Conservation (phyloP, 176 grass and related monocot species). For the Paspalum notatum region DNA sequence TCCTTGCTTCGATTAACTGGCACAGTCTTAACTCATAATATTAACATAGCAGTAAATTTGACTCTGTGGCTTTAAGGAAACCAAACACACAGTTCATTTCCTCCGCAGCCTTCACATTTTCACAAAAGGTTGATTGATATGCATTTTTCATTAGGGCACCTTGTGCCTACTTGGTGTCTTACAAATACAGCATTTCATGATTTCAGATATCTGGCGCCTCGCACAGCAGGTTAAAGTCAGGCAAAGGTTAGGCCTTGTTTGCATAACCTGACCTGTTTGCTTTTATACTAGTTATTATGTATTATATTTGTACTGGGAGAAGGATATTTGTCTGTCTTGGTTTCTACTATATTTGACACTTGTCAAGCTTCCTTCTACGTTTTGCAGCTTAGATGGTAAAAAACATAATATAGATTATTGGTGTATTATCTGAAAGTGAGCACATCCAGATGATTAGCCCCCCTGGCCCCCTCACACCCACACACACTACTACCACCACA, state of each 20-base stretch:
- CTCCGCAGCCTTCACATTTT: conserved; percentile 12
- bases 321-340: background rate
- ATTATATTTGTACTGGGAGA: background rate
- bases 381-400: background rate
- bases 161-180: conserved; percentile 16
- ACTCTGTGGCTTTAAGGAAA: background rate
- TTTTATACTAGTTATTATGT: background rate
- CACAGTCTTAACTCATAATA: background rate
- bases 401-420: background rate
- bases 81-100: background rate
- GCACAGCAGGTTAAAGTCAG: conserved; percentile 93
- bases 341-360: conserved; percentile 7
- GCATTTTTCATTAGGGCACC: background rate
- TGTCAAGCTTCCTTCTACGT: background rate
- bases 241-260: conserved; percentile 72
- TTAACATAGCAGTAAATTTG: background rate
- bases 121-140: background rate
- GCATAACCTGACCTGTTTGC: background rate
- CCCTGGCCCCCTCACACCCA: no score
- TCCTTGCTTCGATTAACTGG: background rate
- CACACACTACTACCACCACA: no score
- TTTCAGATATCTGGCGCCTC: conserved; percentile 96
- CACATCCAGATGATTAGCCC: background rate
- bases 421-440: background rate
- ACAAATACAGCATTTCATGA: conserved; percentile 24